Base-by-base conservation (phyloP, 768 basidiomycete genomes). In the Collybia mongolica region DNA sequence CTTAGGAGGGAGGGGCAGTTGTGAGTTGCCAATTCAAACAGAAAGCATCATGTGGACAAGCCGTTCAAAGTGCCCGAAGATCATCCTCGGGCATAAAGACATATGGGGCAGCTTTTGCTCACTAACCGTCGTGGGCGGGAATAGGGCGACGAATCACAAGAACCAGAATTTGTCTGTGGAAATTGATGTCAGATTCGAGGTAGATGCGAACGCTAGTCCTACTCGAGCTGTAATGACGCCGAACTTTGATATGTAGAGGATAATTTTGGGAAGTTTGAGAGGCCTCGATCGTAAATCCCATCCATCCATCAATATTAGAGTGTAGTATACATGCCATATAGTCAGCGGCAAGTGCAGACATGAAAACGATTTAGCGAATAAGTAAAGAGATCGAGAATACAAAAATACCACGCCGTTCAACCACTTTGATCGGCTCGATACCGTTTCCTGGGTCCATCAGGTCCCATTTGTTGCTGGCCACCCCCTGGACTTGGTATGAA, bases 401-500 rank as follows among this genome's bases (percentile, higher is more conserved):
- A 44, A 38, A 22, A 41, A 44, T 40, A 38, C 37, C 17, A 6
- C 12, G 6, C 29, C 32, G 20, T 23, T 53, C 41, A 76, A 41
- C 68, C 69, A 56, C 72, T 75, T 39, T 81, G 81, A 48, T 83
- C 82, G 44, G 69, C 65, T 51, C 82, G 74, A 63, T 41, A 44
- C 26, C 54, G 36, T 44, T 57, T 47, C 56, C 58, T 43, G 46
- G 54, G 46, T n/a, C 44, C 42, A 35, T 48, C 45, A n/a, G 43
- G 47, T 35, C 54, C 51, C 49, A 44, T 51, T 46, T 57, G 57
- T 48, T 54, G 54, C 51, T 69, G 68, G 18, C 72, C 75, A 12
- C 70, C 72, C 36, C 63, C 66, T 49, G 72, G 67, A 29, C 69
- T 71, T 60, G 75, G 77, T 73, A 85, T 81, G 63, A 90, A 89